Conservation (phyloP, 1,139 yeast species). For the Komagataea norvegica region DNA sequence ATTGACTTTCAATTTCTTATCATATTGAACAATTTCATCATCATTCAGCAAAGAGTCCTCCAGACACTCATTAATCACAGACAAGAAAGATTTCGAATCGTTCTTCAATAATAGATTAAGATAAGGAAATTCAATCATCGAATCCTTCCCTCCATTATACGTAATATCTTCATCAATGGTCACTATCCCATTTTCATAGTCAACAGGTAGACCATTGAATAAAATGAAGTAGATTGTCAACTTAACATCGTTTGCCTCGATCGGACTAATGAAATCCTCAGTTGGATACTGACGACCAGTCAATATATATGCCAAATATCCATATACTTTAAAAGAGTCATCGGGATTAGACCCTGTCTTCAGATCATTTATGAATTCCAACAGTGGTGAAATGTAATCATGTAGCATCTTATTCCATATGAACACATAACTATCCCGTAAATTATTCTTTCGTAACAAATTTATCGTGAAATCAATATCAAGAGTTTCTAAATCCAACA, state of each 20-base stretch:
- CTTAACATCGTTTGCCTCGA: constrained; percentile 39
- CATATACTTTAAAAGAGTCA: constrained; percentile 39
- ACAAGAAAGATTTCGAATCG: constrained; percentile 54
- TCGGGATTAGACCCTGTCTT: constrained; percentile 15
- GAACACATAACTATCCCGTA: constrained; percentile 60
- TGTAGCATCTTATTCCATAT: constrained; percentile 61
- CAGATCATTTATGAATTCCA: constrained; percentile 47
- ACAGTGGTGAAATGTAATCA: constrained; percentile 65
- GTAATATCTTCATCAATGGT: constrained; percentile 26
- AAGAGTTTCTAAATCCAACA: constrained; percentile 54
- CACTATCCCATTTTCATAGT: constrained; percentile 27
- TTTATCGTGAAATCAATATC: constrained; percentile 69
- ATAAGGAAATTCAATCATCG: constrained; percentile 49
- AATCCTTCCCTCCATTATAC: no score
- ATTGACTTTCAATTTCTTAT: constrained; percentile 23
- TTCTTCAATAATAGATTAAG: constrained; percentile 43
- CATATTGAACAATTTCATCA: constrained; percentile 31
- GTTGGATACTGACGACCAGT: constrained; percentile 83
- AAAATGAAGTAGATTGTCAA: constrained; percentile 47
- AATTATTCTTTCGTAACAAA: constrained; percentile 47
- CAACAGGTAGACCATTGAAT: constrained; percentile 44
- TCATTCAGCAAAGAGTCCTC: constrained; percentile 68
- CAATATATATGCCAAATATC: constrained; percentile 62
- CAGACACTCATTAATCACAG: constrained; percentile 69
- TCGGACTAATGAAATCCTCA: constrained; percentile 43